These are phyloP conservation scores for Russula sp. DNA, from an alignment of 768 basidiomycete genomes.

Conservation along the genomic window DNA sequence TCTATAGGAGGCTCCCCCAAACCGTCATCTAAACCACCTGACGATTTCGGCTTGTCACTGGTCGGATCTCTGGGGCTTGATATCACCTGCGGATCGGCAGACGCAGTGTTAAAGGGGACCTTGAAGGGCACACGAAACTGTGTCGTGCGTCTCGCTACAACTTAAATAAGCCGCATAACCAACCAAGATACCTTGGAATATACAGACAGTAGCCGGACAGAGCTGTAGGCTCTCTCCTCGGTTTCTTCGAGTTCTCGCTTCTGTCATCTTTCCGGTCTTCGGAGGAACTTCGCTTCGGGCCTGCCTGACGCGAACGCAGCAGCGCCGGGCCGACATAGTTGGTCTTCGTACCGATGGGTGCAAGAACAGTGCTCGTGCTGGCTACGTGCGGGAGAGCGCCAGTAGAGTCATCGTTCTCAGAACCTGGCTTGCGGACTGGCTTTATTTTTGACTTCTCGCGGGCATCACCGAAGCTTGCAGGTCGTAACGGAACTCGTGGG, in stretches of 20 bases:
- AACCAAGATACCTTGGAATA: neutral
- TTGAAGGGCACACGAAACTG: constrained; percentile 34
- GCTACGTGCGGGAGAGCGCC: constrained; percentile 9
- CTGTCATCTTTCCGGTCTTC: constrained; percentile 3
- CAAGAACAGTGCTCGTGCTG: constrained; percentile 20
- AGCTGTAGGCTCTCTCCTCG: constrained; percentile 5
- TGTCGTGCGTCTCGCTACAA: neutral
- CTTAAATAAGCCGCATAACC: neutral
- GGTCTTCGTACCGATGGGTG: constrained; percentile 16
- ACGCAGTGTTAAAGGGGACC: constrained; percentile 23
- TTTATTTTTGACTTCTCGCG: neutral
- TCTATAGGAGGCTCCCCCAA: neutral
- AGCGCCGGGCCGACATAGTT: constrained; percentile 20
- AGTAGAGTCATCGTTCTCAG: neutral
- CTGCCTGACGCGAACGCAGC: constrained; percentile 16
- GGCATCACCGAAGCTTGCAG: neutral
- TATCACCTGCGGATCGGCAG: neutral
- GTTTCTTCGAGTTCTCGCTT: constrained; percentile 10
- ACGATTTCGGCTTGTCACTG: neutral
- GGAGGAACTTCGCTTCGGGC: constrained; percentile 15
- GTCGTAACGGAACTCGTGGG: neutral
- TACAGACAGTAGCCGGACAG: neutral
- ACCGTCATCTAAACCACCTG: neutral
- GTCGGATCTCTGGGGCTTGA: neutral
- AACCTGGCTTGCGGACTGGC: neutral